Evolutionary conservation across 2,329 filamentous ascomycete genomes (phyloP).

Genomic region (Calcarisporium arbuscula): DNA sequence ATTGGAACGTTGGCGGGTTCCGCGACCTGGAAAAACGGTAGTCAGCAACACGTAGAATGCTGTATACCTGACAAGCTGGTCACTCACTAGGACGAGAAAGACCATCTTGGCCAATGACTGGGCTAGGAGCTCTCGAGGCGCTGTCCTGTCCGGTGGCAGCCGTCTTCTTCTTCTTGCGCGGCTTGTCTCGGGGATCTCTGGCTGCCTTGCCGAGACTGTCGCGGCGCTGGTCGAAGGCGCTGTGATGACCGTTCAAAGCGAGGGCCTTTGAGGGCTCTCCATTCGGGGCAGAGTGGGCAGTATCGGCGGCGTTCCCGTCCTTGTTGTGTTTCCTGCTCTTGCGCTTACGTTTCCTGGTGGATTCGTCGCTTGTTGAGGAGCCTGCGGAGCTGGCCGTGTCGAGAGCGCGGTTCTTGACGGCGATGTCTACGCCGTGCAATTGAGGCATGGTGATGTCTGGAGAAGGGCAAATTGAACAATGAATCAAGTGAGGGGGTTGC

Average conservation of each 20-base stretch:
- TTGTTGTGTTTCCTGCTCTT: conserved; percentile 18
- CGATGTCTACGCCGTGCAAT: conserved; percentile 16
- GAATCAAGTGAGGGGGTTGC: too few species aligned
- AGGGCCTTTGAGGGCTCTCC: conserved; percentile 21
- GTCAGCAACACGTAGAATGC: too few species aligned
- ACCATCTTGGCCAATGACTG: conserved; percentile 56
- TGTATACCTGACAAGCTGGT: not conserved
- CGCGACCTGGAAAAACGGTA: conserved; percentile 38
- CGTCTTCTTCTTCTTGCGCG: conserved; percentile 31
- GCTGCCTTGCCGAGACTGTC: conserved; percentile 54
- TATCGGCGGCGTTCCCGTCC: conserved; percentile 12
- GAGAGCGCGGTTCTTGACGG: conserved; percentile 21
- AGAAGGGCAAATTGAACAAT: not conserved
- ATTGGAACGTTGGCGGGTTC: conserved; percentile 58
- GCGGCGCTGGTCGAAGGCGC: conserved; percentile 34
- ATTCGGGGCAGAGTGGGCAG: conserved; percentile 9
- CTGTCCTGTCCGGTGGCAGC: conserved; percentile 10
- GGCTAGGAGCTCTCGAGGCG: conserved; percentile 35
- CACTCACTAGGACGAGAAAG: conserved; percentile 51
- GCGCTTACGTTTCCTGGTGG: conserved; percentile 18
- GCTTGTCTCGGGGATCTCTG: conserved; percentile 53
- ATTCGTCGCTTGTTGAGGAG: conserved; percentile 23
- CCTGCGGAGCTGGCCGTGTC: conserved; percentile 20
- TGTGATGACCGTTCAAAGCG: conserved; percentile 19
- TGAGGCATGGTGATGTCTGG: conserved; percentile 19